These are phyloP conservation scores for Pisolithus orientalis DNA, from an alignment of 768 basidiomycete species.

Conservation along the genomic window DNA sequence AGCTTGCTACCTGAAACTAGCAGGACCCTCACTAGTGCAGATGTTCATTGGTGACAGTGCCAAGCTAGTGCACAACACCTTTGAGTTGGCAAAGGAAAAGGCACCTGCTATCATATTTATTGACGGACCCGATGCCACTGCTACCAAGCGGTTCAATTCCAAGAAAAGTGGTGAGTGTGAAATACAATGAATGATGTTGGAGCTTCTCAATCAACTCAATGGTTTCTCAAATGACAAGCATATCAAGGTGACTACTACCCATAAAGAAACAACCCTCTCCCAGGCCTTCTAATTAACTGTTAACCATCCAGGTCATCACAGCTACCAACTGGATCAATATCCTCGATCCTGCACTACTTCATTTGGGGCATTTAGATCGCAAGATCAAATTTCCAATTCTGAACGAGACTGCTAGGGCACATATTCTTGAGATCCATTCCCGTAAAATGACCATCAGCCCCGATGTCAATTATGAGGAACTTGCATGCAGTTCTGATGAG, in stretches of 20 bases:
- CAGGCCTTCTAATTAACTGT: conserved; percentile 1
- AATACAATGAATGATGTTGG: conserved; percentile 99
- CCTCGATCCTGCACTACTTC: conserved; percentile 95
- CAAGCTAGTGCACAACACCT: conserved; percentile 96
- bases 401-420: conserved; percentile 92
- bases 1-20: conserved; percentile 96
- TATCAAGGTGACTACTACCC: conserved; percentile 66
- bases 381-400: conserved; percentile 99
- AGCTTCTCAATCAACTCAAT: conserved; percentile 95
- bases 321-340: conserved; percentile 99
- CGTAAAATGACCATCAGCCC: conserved; percentile 87
- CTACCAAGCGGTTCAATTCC: conserved; percentile 96
- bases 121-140: conserved; percentile 97
- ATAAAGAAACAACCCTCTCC: not conserved
- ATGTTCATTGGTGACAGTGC: conserved; percentile 99
- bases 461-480: conserved; percentile 95
- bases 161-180: conserved; percentile 99
- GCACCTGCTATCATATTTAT: conserved; percentile 99
- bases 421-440: conserved; percentile 94
- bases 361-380: conserved; percentile 93
- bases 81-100: conserved; percentile 97
- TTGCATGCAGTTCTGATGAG: conserved; percentile 95
- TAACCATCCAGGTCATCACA: conserved; percentile 74
- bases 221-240: conserved; percentile 96
- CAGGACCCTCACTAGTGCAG: conserved; percentile 95